phyloP scores from a whole-genome alignment of 116 monocot genomes.

The Phalaenopsis hybrid region DNA sequence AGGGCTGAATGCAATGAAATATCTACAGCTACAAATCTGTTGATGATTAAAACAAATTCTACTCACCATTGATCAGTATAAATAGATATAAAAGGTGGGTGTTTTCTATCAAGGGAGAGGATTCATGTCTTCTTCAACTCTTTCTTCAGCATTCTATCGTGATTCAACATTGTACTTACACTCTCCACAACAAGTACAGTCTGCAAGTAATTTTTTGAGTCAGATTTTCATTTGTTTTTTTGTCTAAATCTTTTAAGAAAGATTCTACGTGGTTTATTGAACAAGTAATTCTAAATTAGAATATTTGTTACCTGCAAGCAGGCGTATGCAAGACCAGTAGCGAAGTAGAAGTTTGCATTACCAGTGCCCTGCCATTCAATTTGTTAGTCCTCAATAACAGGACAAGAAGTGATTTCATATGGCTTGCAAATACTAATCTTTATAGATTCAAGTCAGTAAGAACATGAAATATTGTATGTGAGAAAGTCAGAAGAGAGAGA shows the following conservation, averaged over 20 bases:
- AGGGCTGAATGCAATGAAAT: neutral
- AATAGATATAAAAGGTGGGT: neutral
- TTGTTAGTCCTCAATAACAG: neutral
- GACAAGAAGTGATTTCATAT: neutral
- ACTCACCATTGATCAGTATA: neutral
- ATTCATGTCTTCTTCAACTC: slow-evolving; percentile 10
- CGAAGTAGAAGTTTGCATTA: slow-evolving; percentile 96
- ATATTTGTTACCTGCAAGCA: slow-evolving; percentile 68
- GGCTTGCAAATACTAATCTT: neutral
- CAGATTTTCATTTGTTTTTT: neutral
- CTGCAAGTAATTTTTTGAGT: slow-evolving; percentile 25
- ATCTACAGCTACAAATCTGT: neutral
- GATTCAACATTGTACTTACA: slow-evolving; percentile 83
- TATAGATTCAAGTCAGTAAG: too few relatives aligned
- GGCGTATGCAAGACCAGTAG: slow-evolving; percentile 80
- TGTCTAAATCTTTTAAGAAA: neutral
- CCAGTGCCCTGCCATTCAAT: slow-evolving; percentile 74
- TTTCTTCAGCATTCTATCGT: slow-evolving; percentile 72
- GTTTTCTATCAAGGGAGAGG: neutral
- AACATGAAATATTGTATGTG: neutral
- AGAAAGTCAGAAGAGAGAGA: slow-evolving; percentile 15
- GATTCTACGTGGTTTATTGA: neutral
- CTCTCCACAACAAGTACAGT: slow-evolving; percentile 78
- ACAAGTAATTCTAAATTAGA: neutral
- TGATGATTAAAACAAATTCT: neutral